phyloP scores from a whole-genome alignment of 192 early-diverging fungal genomes.

The Coemansia sp. region DNA sequence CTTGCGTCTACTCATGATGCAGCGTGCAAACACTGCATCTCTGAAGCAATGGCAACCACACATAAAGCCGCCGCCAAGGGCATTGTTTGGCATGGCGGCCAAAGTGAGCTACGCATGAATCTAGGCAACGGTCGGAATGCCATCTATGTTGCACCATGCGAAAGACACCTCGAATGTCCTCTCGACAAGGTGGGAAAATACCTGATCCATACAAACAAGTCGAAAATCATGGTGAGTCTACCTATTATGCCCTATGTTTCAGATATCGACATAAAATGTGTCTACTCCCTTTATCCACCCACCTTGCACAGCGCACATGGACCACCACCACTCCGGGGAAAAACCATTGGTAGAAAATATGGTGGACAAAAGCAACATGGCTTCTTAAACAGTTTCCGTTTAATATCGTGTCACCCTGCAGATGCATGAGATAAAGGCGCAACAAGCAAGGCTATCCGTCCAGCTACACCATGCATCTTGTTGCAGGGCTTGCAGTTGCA shows the following conservation, averaged over 20 bases:
- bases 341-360: neutral
- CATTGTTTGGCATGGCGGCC: constrained; percentile 16
- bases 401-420: neutral
- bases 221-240: constrained; percentile 52
- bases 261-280: neutral
- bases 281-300: neutral
- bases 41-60: constrained; percentile 32
- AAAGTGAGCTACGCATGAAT: constrained; percentile 50
- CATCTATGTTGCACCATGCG: constrained; percentile 53
- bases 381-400: neutral
- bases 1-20: neutral
- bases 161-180: constrained; percentile 47
- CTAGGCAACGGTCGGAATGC: constrained; percentile 49
- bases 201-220: constrained; percentile 50
- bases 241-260: neutral
- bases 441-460: neutral
- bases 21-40: constrained; percentile 46
- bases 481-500: neutral
- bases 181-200: constrained; percentile 52
- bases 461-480: neutral
- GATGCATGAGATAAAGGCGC: neutral
- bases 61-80: constrained; percentile 31
- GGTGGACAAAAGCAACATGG: neutral
- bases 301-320: neutral
- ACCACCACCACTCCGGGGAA: neutral